Evolutionary conservation across 139 green algal genomes (phyloP), one percentile per base, ranked within the genome.

Genomic region (Edaphochlamys debaryana): DNA sequence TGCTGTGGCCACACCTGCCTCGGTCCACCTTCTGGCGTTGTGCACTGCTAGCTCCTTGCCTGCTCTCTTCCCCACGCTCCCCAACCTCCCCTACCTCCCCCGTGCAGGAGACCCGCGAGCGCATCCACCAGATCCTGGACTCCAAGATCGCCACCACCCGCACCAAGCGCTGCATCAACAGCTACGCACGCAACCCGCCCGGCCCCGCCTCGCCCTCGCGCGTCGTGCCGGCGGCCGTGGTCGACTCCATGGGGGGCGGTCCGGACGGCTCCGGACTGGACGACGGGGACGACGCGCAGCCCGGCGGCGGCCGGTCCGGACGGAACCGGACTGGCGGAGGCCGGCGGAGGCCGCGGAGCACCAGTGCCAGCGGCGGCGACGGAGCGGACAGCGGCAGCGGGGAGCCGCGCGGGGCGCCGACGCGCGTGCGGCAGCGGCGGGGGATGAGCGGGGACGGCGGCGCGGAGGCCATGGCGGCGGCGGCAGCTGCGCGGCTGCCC

Each of bases 161-260:
- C 23, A 83, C 77, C 45, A 83, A 83, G 77, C 77, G 77, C 77
- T 83, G 77, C 77, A 32, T 83, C 63, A 74, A 83, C 77, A 58
- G 32, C 32, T 83, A 83, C 36, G 45, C 77, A 23, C 77, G 77
- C 45, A 83, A 83, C 34, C 77, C 77, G 63, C 77, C 77, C 48
- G 75, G 75, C 15, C 75, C 75, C 29, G 54, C 64, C 36, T 72
- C 60, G 60, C 75, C 75, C 58, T 48, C 60, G 30, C 75, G 75
- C 41, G 75, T 71, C 4, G 41, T 81, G n/a, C 75, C 75, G 22
- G 60, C 75, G 13, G 74, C 74, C 29, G 30, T 81, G 5, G 56
- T 60, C 9, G 75, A 67, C 41, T 23, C n/a, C 20, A 19, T 9
- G 60, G 60, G 13, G 60, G 30, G 13, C 27, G 60, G n/a, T 9